A percentile compares a stretch with the other conserved stretches of the same genome.
phyloP scores from a whole-genome alignment of 2,329 filamentous ascomycete genomes.

The Colletotrichum plurivorum region DNA sequence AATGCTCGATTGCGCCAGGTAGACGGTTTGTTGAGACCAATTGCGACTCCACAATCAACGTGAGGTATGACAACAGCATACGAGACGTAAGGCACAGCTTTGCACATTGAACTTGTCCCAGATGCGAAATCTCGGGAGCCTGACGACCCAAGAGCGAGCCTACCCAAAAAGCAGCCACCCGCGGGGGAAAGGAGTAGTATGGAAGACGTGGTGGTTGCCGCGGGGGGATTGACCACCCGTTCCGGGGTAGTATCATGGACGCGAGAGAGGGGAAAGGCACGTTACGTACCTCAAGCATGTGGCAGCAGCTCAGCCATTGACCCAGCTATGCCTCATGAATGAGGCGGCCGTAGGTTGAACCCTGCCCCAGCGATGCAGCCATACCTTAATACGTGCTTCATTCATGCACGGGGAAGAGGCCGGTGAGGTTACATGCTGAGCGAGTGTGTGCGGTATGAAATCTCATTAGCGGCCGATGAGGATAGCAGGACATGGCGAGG shows the following conservation, averaged over 20 bases:
- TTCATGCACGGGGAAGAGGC: conserved; percentile 38
- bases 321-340: conserved; percentile 18
- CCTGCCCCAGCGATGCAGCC: conserved; percentile 34
- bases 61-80: conserved; percentile 26
- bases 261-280: conserved; percentile 9
- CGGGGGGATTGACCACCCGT: conserved; percentile 33
- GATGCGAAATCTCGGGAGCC: conserved; percentile 2
- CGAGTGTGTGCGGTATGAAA: conserved; percentile 26
- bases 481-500: conserved; percentile 21
- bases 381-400: conserved; percentile 39
- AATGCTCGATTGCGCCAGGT: not conserved
- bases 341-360: conserved; percentile 34
- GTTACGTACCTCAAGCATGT: conserved; percentile 30
- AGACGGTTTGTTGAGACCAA: not conserved
- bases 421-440: conserved; percentile 31
- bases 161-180: conserved; percentile 35
- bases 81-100: conserved; percentile 31
- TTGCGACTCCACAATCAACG: not conserved
- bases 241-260: conserved; percentile 31
- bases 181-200: conserved; percentile 6
- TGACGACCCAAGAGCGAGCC: conserved; percentile 24
- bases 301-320: conserved; percentile 13
- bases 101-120: conserved; percentile 5
- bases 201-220: conserved; percentile 22
- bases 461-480: conserved; percentile 34